A percentile compares a stretch with the other conserved stretches of the same genome.
Conservation (phyloP, 345 rosid species). For the Salix udensis region DNA sequence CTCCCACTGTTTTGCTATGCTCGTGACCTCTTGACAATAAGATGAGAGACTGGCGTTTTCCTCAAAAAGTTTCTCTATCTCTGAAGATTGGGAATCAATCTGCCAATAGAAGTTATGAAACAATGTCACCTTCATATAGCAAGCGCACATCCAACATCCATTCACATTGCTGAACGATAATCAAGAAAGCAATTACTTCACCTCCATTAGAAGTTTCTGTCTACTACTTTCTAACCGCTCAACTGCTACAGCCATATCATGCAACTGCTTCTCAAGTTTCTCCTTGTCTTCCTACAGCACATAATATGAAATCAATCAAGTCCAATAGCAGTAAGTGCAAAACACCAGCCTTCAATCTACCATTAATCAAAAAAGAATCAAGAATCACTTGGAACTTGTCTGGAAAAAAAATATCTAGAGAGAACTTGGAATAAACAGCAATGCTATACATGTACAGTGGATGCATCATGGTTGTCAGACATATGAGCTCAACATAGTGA, state of each 20-base stretch:
- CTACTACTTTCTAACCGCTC: slow-evolving; percentile 92
- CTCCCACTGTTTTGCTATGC: slow-evolving; percentile 73
- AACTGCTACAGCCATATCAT: slow-evolving; percentile 87
- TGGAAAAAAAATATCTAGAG: no score
- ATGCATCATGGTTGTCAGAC: neutral
- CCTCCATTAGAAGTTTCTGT: slow-evolving; percentile 96
- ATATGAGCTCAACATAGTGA: neutral
- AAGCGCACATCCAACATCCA: slow-evolving; percentile 7
- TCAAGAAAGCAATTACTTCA: slow-evolving; percentile 18
- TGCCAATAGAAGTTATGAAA: slow-evolving; percentile 26
- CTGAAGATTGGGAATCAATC: slow-evolving; percentile 96
- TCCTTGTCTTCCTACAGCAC: slow-evolving; percentile 72
- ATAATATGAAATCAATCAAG: neutral
- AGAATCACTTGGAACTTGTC: neutral
- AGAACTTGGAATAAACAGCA: neutral
- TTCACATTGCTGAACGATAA: slow-evolving; percentile 6
- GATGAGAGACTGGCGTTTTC: slow-evolving; percentile 68
- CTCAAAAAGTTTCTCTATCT: slow-evolving; percentile 90
- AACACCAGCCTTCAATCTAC: neutral
- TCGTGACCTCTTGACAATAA: slow-evolving; percentile 67
- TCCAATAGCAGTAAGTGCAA: neutral
- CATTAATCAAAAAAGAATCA: neutral
- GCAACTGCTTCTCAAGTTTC: slow-evolving; percentile 84
- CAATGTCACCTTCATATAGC: slow-evolving; percentile 2
- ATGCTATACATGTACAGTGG: neutral